These are phyloP conservation scores for Fonsecaea erecta DNA, from an alignment of 2,329 filamentous ascomycete genomes.

Conservation along the genomic window DNA sequence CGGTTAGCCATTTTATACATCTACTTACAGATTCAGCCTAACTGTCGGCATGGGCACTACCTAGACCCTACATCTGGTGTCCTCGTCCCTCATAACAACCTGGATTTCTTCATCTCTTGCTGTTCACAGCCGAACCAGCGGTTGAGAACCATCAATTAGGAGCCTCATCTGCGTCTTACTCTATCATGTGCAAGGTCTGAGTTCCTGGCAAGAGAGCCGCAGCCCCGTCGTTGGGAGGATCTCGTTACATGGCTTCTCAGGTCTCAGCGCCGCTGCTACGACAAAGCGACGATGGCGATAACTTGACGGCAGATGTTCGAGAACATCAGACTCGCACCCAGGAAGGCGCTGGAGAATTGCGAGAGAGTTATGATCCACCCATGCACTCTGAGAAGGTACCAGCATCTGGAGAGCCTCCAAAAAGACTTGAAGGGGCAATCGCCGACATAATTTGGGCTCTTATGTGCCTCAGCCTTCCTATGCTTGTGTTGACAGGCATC, in stretches of 20 bases:
- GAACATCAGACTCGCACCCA: neutral
- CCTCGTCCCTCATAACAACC: neutral
- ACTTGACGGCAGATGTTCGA: neutral
- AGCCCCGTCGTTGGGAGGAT: neutral
- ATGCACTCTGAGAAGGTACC: neutral
- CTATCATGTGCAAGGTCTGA: neutral
- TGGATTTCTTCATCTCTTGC: neutral
- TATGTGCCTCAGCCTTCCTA: constrained; percentile 15
- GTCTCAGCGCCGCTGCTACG: neutral
- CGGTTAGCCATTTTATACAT: neutral
- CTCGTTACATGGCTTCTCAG: constrained; percentile 3
- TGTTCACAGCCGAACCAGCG: neutral
- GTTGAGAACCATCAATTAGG: too few species aligned
- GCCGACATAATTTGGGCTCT: constrained; percentile 18
- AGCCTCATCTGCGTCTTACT: neutral
- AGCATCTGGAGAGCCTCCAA: neutral
- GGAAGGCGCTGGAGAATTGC: neutral
- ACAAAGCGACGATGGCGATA: neutral
- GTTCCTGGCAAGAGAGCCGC: neutral
- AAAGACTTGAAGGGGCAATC: constrained; percentile 7
- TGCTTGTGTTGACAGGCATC: constrained; percentile 22
- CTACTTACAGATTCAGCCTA: neutral
- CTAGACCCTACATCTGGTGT: neutral
- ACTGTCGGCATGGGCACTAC: neutral
- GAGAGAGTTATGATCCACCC: neutral